Conservation (phyloP, 169 alveolate species). For the Cryptosporidium felis region DNA sequence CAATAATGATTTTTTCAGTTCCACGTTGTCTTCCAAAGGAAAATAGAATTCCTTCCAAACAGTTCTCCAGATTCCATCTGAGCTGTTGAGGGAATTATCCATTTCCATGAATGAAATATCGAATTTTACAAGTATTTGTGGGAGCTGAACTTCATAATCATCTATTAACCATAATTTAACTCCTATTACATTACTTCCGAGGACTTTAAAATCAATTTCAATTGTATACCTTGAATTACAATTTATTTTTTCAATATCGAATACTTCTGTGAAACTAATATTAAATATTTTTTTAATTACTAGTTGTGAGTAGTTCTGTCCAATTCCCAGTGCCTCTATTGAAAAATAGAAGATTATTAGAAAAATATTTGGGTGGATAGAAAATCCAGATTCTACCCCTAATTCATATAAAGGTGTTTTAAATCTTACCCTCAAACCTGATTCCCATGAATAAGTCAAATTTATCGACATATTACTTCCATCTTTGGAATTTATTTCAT, state of each 20-base stretch:
- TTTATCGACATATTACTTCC: not conserved
- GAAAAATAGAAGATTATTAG: not conserved
- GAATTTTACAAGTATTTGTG: not conserved
- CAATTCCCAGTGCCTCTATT: not conserved
- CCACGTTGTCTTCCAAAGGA: not conserved
- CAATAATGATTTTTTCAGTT: not conserved
- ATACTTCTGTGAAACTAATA: not conserved
- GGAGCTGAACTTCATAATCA: slow-evolving; percentile 11
- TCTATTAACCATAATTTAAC: slow-evolving; percentile 12
- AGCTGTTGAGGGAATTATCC: not conserved
- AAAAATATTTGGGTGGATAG: slow-evolving; percentile 38
- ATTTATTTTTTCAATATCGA: slow-evolving; percentile 31
- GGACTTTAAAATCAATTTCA: not conserved
- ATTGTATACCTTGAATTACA: slow-evolving; percentile 56
- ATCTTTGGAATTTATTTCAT: not conserved
- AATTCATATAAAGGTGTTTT: not conserved
- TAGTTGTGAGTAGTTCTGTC: not conserved
- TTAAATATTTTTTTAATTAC: not conserved
- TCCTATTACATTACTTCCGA: not conserved
- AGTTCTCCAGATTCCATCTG: slow-evolving; percentile 32
- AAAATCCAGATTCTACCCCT: slow-evolving; percentile 13
- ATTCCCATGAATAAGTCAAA: not conserved
- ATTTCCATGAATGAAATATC: not conserved
- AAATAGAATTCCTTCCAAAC: slow-evolving; percentile 15
- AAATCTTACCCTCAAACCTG: not conserved